Percentiles rank a stretch among this genome's conserved stretches.
phyloP scores from a whole-genome alignment of 1,284 basidiomycete species.

The Melampsora americana region DNA sequence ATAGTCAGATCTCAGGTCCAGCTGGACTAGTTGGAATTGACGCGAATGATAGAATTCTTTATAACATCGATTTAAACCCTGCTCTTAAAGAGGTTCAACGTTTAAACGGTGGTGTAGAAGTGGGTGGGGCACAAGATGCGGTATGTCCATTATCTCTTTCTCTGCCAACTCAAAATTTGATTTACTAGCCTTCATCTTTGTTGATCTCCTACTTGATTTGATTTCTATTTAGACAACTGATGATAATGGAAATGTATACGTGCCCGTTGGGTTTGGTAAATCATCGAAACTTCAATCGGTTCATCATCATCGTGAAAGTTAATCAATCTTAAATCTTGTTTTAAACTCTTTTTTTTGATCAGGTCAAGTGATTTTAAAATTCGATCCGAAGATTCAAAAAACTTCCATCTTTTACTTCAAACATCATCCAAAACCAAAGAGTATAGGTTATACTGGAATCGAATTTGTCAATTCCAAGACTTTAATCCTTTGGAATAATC shows the following conservation, averaged over 20 bases:
- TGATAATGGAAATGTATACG: neutral
- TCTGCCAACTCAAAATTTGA: no score
- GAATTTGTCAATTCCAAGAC: neutral
- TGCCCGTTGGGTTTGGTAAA: neutral
- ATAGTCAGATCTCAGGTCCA: neutral
- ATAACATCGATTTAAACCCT: neutral
- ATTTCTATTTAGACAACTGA: neutral
- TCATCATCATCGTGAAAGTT: no score
- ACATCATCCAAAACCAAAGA: neutral
- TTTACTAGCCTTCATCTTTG: no score
- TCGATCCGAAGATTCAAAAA: neutral
- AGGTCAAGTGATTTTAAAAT: slow-evolving; percentile 1
- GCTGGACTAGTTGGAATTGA: neutral
- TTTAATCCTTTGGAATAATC: neutral
- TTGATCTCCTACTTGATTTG: no score
- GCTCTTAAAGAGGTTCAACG: neutral
- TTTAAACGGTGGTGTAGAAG: neutral
- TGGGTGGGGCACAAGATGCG: neutral
- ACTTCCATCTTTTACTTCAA: neutral
- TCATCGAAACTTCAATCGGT: no score
- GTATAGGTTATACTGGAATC: neutral
- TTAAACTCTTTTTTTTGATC: neutral
- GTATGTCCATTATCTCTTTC: neutral
- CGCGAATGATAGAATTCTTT: neutral
- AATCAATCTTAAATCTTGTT: no score